These are phyloP conservation scores for Kluyveromyces marxianus DNA, from an alignment of 1,139 yeast species.

Conservation along the genomic window DNA sequence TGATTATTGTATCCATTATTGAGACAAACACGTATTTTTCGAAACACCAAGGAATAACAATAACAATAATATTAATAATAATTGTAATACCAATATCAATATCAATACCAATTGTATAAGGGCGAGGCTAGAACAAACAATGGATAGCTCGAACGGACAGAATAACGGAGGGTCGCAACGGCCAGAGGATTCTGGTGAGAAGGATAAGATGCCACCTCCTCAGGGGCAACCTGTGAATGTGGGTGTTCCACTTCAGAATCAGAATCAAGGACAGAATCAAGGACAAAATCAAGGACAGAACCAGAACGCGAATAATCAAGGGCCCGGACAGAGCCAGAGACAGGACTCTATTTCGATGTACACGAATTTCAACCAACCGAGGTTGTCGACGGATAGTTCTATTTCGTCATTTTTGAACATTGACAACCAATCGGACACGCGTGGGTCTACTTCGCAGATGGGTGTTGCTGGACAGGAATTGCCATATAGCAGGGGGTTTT, in stretches of 20 bases:
- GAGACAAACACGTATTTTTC: too few relatives aligned
- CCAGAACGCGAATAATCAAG: not conserved
- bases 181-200: conserved; percentile 1
- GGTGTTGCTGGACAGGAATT: conserved; percentile 3
- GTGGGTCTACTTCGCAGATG: conserved; percentile 14
- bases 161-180: not conserved
- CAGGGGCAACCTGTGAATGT: conserved; percentile 6
- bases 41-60: too few relatives aligned
- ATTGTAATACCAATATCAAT: too few relatives aligned
- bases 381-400: conserved; percentile 22
- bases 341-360: conserved; percentile 24
- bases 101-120: too few relatives aligned
- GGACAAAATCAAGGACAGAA: too few relatives aligned
- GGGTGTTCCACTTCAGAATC: too few relatives aligned
- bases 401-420: conserved; percentile 20
- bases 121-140: not conserved
- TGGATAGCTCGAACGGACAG: not conserved
- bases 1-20: too few relatives aligned
- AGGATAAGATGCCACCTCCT: conserved; percentile 12
- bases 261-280: too few relatives aligned
- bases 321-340: conserved; percentile 3
- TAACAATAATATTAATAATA: too few relatives aligned
- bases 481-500: conserved; percentile 31
- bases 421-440: conserved; percentile 5
- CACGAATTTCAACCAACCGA: conserved; percentile 23